Percentiles rank a stretch among this genome's conserved stretches.
phyloP scores from a whole-genome alignment of 2,329 filamentous ascomycete species.

The Lasiodiplodia gonubiensis region DNA sequence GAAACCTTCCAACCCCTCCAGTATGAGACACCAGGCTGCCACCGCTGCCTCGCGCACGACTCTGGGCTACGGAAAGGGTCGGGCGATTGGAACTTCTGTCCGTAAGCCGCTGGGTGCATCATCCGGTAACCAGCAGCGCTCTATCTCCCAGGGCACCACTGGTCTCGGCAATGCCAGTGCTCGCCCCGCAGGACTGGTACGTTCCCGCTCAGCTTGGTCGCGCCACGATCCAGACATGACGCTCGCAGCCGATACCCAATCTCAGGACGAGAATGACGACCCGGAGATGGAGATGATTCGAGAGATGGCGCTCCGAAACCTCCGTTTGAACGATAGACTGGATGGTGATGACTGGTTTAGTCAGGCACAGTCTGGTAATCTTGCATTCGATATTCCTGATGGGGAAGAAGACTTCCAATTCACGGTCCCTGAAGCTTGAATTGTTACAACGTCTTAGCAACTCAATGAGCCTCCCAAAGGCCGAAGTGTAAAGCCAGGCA shows the following conservation, averaged over 20 bases:
- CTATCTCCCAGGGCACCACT: slow-evolving; percentile 27
- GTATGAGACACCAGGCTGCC: slow-evolving; percentile 65
- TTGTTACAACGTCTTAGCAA: not conserved
- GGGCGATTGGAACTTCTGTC: slow-evolving; percentile 53
- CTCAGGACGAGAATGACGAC: slow-evolving; percentile 33
- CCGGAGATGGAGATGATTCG: slow-evolving; percentile 43
- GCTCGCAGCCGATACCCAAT: slow-evolving; percentile 32
- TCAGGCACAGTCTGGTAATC: not conserved
- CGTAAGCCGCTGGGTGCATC: slow-evolving; percentile 39
- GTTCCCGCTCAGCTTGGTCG: slow-evolving; percentile 36
- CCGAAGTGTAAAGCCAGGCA: not conserved
- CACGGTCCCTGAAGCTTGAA: slow-evolving; percentile 12
- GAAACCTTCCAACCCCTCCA: slow-evolving; percentile 48
- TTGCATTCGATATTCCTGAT: slow-evolving; percentile 31
- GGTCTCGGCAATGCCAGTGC: not conserved
- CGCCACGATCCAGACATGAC: slow-evolving; percentile 44
- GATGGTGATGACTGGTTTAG: slow-evolving; percentile 20
- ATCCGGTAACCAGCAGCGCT: slow-evolving; percentile 33
- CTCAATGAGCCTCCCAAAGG: not conserved
- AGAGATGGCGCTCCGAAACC: slow-evolving; percentile 34
- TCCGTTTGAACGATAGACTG: slow-evolving; percentile 10
- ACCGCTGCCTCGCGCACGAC: slow-evolving; percentile 77
- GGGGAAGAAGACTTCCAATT: slow-evolving; percentile 35
- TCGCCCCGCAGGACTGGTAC: not conserved
- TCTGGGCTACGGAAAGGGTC: slow-evolving; percentile 82